These are phyloP conservation scores for Bisporella sp. DNA, from an alignment of 2,329 filamentous ascomycete genomes.

Conservation along the genomic window DNA sequence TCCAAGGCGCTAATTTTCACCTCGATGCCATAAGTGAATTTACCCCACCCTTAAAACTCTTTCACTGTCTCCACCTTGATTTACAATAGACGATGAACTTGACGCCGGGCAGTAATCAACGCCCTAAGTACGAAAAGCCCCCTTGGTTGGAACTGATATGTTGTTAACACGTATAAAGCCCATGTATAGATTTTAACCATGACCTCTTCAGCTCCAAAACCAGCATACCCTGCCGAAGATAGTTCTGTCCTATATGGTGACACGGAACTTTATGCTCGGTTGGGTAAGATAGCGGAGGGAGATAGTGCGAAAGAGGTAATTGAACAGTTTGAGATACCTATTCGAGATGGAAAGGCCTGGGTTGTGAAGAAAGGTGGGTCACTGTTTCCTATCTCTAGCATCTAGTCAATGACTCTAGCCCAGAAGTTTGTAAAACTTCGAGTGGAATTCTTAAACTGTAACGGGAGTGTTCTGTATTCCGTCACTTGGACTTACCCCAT, in stretches of 20 bases:
- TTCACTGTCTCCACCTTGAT: too few species aligned
- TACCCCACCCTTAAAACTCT: too few species aligned
- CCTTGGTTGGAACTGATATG: too few species aligned
- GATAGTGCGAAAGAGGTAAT: conserved; percentile 21
- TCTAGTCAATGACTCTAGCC: too few species aligned
- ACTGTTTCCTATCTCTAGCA: too few species aligned
- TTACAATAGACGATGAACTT: too few species aligned
- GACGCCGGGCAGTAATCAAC: too few species aligned
- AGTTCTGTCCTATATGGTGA: conserved; percentile 18
- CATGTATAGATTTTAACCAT: neutral
- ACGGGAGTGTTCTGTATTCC: neutral
- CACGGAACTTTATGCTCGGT: conserved; percentile 16
- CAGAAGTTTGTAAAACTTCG: too few species aligned
- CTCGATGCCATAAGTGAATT: too few species aligned
- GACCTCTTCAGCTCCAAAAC: conserved; percentile 4
- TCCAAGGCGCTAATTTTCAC: too few species aligned
- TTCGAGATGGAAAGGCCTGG: conserved; percentile 70
- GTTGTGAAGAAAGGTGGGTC: conserved; percentile 42
- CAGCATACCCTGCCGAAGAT: conserved; percentile 17
- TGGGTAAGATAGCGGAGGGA: conserved; percentile 10
- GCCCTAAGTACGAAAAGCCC: too few species aligned
- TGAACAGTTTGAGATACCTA: conserved; percentile 57
- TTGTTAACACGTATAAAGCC: too few species aligned
- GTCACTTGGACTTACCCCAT: neutral
- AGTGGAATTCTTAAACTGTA: neutral